Evolutionary conservation across 192 early-diverging fungal genomes (phyloP).

Genomic region (Umbelopsis sp.): DNA sequence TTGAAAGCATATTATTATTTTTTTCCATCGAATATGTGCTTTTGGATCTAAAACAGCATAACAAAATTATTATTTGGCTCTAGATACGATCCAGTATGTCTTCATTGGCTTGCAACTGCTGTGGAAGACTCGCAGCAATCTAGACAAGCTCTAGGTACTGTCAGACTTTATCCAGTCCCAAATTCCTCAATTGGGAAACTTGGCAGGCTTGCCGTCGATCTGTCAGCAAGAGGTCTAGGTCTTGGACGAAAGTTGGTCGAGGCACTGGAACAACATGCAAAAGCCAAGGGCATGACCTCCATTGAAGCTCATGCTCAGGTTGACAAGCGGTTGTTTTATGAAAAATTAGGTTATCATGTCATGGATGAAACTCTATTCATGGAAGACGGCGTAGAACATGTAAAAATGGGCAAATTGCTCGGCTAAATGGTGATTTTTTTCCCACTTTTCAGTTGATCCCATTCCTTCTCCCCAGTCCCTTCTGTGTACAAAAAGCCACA

Average conservation of each 20-base stretch:
- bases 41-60: no score
- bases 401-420: slow-evolving; percentile 33
- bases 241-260: slow-evolving; percentile 29
- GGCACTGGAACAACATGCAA: slow-evolving; percentile 17
- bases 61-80: no score
- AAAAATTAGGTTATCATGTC: slow-evolving; percentile 27
- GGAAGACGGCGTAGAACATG: slow-evolving; percentile 37
- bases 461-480: no score
- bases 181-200: slow-evolving; percentile 29
- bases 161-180: slow-evolving; percentile 25
- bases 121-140: background rate
- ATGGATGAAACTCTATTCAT: slow-evolving; percentile 34
- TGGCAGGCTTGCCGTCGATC: slow-evolving; percentile 31
- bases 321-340: slow-evolving; percentile 34
- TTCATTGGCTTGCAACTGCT: slow-evolving; percentile 20
- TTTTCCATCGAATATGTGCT: no score
- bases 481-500: no score
- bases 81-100: slow-evolving; percentile 17
- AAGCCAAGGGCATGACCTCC: background rate
- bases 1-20: no score
- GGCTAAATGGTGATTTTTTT: background rate
- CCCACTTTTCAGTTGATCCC: background rate
- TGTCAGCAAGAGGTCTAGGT: slow-evolving; percentile 28
- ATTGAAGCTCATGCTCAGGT: slow-evolving; percentile 32
- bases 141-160: slow-evolving; percentile 31